phyloP scores from a whole-genome alignment of 192 early-diverging fungal species.

The Cladochytrium replicatum region DNA sequence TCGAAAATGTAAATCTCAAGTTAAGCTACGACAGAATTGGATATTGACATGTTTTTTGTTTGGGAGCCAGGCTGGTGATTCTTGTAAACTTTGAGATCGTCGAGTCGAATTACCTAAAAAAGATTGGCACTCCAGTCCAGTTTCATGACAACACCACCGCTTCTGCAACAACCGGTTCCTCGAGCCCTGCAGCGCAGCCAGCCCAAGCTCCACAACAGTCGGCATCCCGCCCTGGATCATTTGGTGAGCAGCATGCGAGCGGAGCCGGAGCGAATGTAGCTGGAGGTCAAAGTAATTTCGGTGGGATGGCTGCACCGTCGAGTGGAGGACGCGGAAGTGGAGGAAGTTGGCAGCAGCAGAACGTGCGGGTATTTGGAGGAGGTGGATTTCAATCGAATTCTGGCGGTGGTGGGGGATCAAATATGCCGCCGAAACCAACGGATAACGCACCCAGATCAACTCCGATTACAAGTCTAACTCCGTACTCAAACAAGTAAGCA shows the following conservation, averaged over 20 bases:
- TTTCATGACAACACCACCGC: conserved; percentile 20
- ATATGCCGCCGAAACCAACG: conserved; percentile 12
- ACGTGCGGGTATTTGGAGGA: conserved; percentile 11
- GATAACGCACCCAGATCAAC: conserved; percentile 20
- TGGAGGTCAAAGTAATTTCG: too few species aligned
- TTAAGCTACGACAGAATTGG: background rate
- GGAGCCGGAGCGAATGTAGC: too few species aligned
- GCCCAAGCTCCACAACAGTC: too few species aligned
- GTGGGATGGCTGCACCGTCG: too few species aligned
- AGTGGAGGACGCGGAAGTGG: conserved; percentile 7
- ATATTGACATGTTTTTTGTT: conserved; percentile 8
- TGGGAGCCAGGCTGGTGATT: conserved; percentile 16
- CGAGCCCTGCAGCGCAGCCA: too few species aligned
- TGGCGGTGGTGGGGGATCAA: conserved; percentile 7
- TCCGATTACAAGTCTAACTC: conserved; percentile 66
- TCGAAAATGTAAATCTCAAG: conserved; percentile 34
- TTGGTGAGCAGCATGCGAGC: too few species aligned
- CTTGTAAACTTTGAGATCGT: conserved; percentile 24
- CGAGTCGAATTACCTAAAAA: background rate
- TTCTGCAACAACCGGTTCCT: too few species aligned
- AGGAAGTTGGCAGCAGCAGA: conserved; percentile 26
- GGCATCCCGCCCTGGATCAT: too few species aligned
- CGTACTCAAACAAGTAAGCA: conserved; percentile 79
- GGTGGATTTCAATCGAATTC: conserved; percentile 7
- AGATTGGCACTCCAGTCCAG: conserved; percentile 28